phyloP scores from a whole-genome alignment of 495 filamentous ascomycete species.

The Diplogelasinospora grovesii region DNA sequence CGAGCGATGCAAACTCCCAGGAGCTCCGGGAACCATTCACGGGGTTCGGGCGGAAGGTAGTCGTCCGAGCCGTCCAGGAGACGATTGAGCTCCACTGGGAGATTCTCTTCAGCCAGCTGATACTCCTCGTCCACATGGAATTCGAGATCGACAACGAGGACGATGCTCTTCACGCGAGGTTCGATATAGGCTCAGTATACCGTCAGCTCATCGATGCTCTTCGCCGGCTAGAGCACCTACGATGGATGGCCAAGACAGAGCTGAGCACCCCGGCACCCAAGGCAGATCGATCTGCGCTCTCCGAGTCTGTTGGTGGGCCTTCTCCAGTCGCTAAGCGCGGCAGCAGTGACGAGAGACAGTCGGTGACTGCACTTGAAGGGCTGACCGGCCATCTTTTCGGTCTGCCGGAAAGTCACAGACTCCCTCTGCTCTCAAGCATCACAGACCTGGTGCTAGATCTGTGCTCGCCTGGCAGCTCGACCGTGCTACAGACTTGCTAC shows the following conservation, averaged over 20 bases:
- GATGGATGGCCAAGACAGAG: slow-evolving; percentile 67
- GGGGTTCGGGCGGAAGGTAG: slow-evolving; percentile 61
- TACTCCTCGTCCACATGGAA: slow-evolving; percentile 78
- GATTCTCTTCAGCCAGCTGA: slow-evolving; percentile 70
- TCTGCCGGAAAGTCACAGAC: slow-evolving; percentile 28
- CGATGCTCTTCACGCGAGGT: slow-evolving; percentile 50
- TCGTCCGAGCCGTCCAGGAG: slow-evolving; percentile 73
- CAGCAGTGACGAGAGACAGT: slow-evolving; percentile 29
- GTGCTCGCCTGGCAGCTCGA: slow-evolving; percentile 44
- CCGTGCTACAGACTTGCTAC: slow-evolving; percentile 40
- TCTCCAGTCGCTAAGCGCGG: slow-evolving; percentile 26
- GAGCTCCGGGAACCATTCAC: slow-evolving; percentile 45
- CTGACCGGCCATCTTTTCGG: slow-evolving; percentile 44
- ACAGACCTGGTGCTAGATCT: slow-evolving; percentile 50
- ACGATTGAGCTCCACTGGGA: slow-evolving; percentile 59
- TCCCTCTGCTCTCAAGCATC: slow-evolving; percentile 38
- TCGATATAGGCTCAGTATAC: slow-evolving; percentile 64
- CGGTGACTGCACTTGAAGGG: slow-evolving; percentile 45
- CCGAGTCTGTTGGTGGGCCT: slow-evolving; percentile 16
- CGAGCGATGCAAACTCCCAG: slow-evolving; percentile 33
- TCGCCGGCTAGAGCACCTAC: slow-evolving; percentile 66
- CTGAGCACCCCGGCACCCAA: slow-evolving; percentile 34
- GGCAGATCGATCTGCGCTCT: slow-evolving; percentile 18
- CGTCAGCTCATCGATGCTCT: slow-evolving; percentile 58
- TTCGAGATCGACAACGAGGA: slow-evolving; percentile 65